Base-by-base conservation (phyloP, 2,329 filamentous ascomycete genomes). In the Neopestalotiopsis rosae region DNA sequence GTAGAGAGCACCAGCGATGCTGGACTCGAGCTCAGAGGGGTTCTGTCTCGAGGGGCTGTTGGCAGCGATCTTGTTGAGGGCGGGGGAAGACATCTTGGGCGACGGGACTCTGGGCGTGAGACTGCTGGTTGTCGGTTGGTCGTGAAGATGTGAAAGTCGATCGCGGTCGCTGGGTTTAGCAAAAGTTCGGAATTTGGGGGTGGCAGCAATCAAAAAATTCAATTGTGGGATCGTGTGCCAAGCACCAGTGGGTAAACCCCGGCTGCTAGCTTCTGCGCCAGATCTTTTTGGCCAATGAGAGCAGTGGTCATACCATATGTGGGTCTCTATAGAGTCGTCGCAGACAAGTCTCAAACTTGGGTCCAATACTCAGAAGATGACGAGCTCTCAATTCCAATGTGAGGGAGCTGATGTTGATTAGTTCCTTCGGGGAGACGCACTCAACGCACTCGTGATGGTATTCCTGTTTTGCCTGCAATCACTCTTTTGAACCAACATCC, bases 1-100 rank as follows among this genome's bases (percentile, higher is more conserved):
- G 89, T 92, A 97, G 76, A 99, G 94, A 87, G 96, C 96, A 87
- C 92, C 93, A 84, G 96, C 96, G 84, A 99, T 97, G 90, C 88
- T 94, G 86, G 90, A 91, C 94, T 99, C 96, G 79, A 98, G 92
- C 92, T 99, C 96, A 78, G 94, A 97, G 79, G 96, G 96, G 87
- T 92, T 97, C 85, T 93, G 90, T 89, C 94, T 91, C 87, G 95
- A 98, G 79, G 95, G 92, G 92, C 94, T 97, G 92, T 96, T 98
- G 84, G 91, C 85, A 83, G 95, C 94, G 86, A 98, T 98, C 94
- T 98, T 98, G 93, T 97, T 97, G 83, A 96, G 87, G 83, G 93
- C 85, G 93, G 84, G 65, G 81, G 81, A 81, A 83, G 83, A 87
- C 89, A 91, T 91, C 80, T 82, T 90, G 86, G 84, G 85, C 80